Percentiles rank a stretch among this genome's conserved stretches.
Evolutionary conservation across 192 early-diverging fungal genomes (phyloP).

Genomic region (Paraglomus brasilianum): DNA sequence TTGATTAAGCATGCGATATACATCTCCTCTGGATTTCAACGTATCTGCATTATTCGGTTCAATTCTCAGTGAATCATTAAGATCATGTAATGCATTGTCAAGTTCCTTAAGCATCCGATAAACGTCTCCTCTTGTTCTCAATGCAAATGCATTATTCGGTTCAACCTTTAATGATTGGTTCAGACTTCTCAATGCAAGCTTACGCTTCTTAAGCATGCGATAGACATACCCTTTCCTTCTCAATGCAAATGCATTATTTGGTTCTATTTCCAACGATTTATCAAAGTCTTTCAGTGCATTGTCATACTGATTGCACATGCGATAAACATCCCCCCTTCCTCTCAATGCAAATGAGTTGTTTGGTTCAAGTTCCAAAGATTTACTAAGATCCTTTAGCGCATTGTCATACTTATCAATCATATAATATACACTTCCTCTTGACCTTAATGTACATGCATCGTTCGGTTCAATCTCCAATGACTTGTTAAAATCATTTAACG

Average conservation of each 20-base stretch:
- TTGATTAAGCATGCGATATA: conserved; percentile 7
- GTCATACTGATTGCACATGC: not conserved
- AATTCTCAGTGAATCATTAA: not conserved
- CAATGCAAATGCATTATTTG: conserved; percentile 11
- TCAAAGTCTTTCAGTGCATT: conserved; percentile 7
- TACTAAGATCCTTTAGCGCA: not conserved
- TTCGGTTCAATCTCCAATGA: conserved; percentile 1
- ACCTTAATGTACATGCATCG: not conserved
- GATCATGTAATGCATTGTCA: conserved; percentile 12
- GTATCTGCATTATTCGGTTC: not conserved
- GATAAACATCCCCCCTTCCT: not conserved
- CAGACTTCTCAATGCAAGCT: not conserved
- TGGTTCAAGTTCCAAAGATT: not conserved
- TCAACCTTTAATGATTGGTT: conserved; percentile 9
- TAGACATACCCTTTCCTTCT: conserved; percentile 8
- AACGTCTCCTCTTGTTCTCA: conserved; percentile 16
- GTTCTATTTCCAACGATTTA: conserved; percentile 10
- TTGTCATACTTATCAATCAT: not conserved
- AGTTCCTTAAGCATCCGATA: not conserved
- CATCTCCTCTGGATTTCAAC: conserved; percentile 16
- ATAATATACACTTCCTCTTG: conserved; percentile 13
- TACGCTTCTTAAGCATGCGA: not conserved
- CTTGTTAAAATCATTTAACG: not conserved
- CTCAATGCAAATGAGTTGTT: not conserved
- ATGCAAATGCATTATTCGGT: conserved; percentile 16